phyloP scores from a whole-genome alignment of 1,284 basidiomycete species.

The Prillingera fragicola region DNA sequence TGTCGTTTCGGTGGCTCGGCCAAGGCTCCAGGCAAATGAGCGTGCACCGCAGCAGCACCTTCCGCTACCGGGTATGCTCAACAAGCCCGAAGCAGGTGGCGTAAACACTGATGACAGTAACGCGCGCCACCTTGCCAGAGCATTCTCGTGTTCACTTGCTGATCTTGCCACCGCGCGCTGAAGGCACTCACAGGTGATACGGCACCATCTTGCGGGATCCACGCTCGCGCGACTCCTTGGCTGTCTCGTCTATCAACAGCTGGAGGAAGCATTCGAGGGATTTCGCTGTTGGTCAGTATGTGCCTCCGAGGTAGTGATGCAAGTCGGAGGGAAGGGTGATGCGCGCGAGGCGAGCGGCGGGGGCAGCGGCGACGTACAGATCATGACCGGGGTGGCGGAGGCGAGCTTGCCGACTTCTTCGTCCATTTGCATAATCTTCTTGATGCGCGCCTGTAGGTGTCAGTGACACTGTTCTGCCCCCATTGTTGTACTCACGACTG shows the following conservation, averaged over 20 bases:
- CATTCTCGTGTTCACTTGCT: no score
- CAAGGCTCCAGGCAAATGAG: no score
- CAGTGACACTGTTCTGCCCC: background rate
- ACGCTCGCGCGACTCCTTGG: conserved; percentile 70
- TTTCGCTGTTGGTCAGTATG: conserved; percentile 62
- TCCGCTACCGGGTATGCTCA: no score
- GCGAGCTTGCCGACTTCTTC: conserved; percentile 99
- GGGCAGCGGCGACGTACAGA: conserved; percentile 61
- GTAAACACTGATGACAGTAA: no score
- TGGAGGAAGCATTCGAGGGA: conserved; percentile 90
- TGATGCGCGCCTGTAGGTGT: conserved; percentile 71
- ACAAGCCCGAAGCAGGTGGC: no score
- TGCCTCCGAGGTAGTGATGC: background rate
- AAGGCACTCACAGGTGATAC: conserved; percentile 74
- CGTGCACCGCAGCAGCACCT: no score
- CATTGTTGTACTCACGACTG: conserved; percentile 30
- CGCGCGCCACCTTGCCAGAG: no score
- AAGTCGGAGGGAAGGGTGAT: background rate
- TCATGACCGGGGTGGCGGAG: conserved; percentile 91
- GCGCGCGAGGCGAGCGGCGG: background rate
- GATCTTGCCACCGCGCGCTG: no score
- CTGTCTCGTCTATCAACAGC: conserved; percentile 76
- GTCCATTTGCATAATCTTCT: conserved; percentile 99
- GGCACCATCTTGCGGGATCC: conserved; percentile 87
- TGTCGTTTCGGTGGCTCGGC: no score